phyloP scores from a whole-genome alignment of 345 rosid species.

The Aurinia saxatilis region DNA sequence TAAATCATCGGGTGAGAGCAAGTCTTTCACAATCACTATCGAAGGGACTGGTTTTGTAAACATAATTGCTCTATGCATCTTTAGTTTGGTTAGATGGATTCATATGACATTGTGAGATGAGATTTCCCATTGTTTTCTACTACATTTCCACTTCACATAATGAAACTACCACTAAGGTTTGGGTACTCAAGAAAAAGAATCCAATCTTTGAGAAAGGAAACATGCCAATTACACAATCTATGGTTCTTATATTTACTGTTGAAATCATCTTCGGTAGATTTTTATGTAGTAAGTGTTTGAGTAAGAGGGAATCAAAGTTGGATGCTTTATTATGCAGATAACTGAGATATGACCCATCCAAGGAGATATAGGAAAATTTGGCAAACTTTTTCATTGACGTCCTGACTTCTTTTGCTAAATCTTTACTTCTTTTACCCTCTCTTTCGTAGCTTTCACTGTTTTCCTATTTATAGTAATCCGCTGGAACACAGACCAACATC shows the following conservation, averaged over 20 bases:
- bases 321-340: conserved; percentile 6
- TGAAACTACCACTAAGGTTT: background rate
- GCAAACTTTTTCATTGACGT: conserved; percentile 27
- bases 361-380: background rate
- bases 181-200: background rate
- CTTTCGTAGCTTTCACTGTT: conserved; percentile 72
- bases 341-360: background rate
- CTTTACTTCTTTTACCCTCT: conserved; percentile 80
- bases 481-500: conserved; percentile 81
- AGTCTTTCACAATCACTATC: background rate
- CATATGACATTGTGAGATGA: too few relatives aligned
- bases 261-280: background rate
- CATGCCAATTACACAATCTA: too few relatives aligned
- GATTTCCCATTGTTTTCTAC: too few relatives aligned
- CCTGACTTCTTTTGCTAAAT: conserved; percentile 39
- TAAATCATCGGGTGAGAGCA: background rate
- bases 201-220: background rate
- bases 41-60: background rate
- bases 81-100: background rate
- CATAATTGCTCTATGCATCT: background rate
- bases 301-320: background rate
- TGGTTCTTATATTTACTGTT: background rate
- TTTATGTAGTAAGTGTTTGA: background rate
- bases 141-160: background rate
- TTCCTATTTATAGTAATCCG: conserved; percentile 73